A percentile compares a stretch with the other conserved stretches of the same genome.
Evolutionary conservation across 768 basidiomycete species (phyloP).

Genomic region (Podaxis mareebaensis): DNA sequence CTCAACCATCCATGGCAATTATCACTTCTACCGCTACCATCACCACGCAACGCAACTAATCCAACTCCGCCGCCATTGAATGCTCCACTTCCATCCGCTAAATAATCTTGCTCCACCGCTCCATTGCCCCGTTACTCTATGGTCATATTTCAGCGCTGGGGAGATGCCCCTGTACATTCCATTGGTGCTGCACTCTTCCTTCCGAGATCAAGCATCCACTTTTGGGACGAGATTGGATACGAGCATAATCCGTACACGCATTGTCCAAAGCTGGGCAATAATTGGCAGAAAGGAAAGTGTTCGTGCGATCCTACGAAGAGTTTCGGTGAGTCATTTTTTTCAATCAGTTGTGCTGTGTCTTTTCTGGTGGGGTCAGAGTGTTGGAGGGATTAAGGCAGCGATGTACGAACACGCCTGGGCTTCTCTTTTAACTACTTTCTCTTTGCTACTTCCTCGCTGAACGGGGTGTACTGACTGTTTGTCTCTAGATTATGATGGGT

Average conservation of each 20-base stretch:
- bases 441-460: not conserved
- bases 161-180: constrained; percentile 69
- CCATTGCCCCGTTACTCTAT: constrained; percentile 21
- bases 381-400: no score
- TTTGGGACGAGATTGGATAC: constrained; percentile 79
- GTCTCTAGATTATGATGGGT: constrained; percentile 51
- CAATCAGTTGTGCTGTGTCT: not conserved
- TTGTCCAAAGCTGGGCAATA: constrained; percentile 48
- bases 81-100: not conserved
- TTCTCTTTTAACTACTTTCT: no score
- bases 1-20: constrained; percentile 21
- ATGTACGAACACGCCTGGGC: no score
- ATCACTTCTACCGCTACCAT: constrained; percentile 9
- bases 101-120: not conserved
- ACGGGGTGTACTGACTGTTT: not conserved
- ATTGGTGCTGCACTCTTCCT: constrained; percentile 67
- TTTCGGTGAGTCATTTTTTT: constrained; percentile 49
- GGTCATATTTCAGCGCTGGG: constrained; percentile 37
- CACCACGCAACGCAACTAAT: constrained; percentile 38
- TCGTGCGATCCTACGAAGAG: constrained; percentile 56
- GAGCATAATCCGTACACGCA: constrained; percentile 75
- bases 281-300: constrained; percentile 60
- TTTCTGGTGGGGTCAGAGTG: not conserved
- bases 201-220: constrained; percentile 61
- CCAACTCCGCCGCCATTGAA: constrained; percentile 34